Evolutionary conservation across 2,329 filamentous ascomycete species (phyloP).

Genomic region (Cadophora luteo-olivacea): DNA sequence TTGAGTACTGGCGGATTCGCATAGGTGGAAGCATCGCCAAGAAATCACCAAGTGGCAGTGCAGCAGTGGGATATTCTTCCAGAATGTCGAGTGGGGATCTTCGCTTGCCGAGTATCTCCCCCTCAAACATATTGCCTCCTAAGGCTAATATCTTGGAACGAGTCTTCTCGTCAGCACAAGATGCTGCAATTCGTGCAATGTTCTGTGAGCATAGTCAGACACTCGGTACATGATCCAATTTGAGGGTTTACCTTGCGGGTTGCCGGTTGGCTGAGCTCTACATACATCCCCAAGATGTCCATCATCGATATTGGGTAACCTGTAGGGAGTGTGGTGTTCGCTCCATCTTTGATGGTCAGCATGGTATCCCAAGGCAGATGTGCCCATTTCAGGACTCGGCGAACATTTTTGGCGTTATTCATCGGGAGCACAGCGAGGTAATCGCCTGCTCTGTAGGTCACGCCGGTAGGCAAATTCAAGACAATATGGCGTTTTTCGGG

Average conservation of each 20-base stretch:
- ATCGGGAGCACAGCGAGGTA: conserved; percentile 30
- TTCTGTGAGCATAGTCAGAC: conserved; percentile 41
- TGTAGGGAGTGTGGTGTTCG: conserved; percentile 48
- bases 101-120: conserved; percentile 52
- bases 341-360: conserved; percentile 53
- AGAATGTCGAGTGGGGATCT: conserved; percentile 73
- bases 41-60: conserved; percentile 70
- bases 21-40: conserved; percentile 77
- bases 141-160: conserved; percentile 51
- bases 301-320: conserved; percentile 56
- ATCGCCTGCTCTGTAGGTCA: conserved; percentile 26
- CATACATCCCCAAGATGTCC: conserved; percentile 61
- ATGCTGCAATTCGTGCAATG: conserved; percentile 55
- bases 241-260: conserved; percentile 51
- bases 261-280: conserved; percentile 65
- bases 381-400: conserved; percentile 51
- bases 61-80: conserved; percentile 64
- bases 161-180: conserved; percentile 50
- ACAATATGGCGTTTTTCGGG: conserved; percentile 68
- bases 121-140: conserved; percentile 31
- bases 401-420: conserved; percentile 25
- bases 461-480: conserved; percentile 24
- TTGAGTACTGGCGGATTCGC: conserved; percentile 80
- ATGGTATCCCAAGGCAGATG: conserved; percentile 64
- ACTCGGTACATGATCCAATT: neutral